Conservation (phyloP, 1,284 basidiomycete species). For the Puccinia horiana region DNA sequence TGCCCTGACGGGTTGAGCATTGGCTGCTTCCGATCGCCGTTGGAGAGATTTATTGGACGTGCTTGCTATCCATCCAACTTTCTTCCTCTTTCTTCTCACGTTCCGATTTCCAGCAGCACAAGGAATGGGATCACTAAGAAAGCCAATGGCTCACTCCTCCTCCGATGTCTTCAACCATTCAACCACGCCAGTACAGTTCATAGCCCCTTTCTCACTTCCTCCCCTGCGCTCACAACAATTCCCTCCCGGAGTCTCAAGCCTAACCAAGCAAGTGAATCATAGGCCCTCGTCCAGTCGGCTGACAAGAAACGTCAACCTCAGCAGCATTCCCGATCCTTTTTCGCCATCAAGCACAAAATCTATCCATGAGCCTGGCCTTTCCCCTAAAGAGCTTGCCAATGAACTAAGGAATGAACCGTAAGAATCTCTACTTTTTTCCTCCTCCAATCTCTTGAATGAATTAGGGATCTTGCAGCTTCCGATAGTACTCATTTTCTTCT, state of each 20-base stretch:
- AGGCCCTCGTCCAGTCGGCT: background rate
- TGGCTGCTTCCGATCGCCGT: background rate
- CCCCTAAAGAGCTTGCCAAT: conserved; percentile 1
- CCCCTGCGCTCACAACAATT: conserved; percentile 21
- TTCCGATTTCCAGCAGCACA: background rate
- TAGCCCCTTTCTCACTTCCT: conserved; percentile 13
- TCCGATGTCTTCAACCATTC: conserved; percentile 31
- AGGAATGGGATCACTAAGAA: conserved; percentile 6
- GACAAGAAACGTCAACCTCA: background rate
- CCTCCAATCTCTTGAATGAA: conserved; percentile 41
- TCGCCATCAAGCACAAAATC: conserved; percentile 6
- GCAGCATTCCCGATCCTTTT: background rate
- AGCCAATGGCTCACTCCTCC: conserved; percentile 1
- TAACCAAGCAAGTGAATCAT: background rate
- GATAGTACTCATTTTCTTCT: background rate
- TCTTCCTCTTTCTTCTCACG: background rate
- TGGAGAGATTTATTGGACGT: background rate
- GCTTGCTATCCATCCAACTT: background rate
- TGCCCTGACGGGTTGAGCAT: conserved; percentile 24
- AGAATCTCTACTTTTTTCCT: conserved; percentile 47
- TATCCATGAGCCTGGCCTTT: conserved; percentile 4
- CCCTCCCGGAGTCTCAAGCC: background rate
- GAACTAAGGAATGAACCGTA: conserved; percentile 24
- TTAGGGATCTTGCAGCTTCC: background rate
- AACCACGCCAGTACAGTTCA: conserved; percentile 8